phyloP scores from a whole-genome alignment of 768 basidiomycete species.

The Sarcodon sp. region DNA sequence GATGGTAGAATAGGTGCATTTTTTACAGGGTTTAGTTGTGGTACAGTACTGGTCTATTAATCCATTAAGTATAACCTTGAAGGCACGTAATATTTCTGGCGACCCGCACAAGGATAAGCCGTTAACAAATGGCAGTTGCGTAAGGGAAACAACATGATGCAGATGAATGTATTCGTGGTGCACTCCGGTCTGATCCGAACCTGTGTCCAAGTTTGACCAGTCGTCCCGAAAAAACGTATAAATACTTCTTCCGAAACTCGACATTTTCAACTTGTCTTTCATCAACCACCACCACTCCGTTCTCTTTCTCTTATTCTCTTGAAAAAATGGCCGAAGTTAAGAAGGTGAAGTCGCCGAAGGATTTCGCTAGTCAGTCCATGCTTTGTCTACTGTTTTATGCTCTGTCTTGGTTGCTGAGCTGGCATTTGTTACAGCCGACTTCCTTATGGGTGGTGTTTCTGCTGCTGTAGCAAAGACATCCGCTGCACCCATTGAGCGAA shows the following conservation, averaged over 20 bases:
- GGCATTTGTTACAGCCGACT: constrained; percentile 50
- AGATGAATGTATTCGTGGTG: too few species aligned
- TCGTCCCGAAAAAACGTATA: constrained; percentile 6
- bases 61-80: too few species aligned
- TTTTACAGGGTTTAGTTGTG: too few species aligned
- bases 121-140: too few species aligned
- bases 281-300: constrained; percentile 43
- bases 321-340: constrained; percentile 72
- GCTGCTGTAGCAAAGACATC: constrained; percentile 98
- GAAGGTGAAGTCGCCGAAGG: constrained; percentile 84
- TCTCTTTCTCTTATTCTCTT: constrained; percentile 24
- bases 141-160: too few species aligned
- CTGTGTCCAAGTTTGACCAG: background rate
- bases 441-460: constrained; percentile 94
- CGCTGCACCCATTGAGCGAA: constrained; percentile 99
- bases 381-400: background rate
- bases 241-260: constrained; percentile 27
- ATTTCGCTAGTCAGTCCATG: constrained; percentile 62
- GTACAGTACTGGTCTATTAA: too few species aligned
- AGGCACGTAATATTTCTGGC: too few species aligned
- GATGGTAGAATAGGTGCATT: too few species aligned
- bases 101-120: too few species aligned
- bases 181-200: too few species aligned
- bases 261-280: constrained; percentile 23
- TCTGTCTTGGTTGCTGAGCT: constrained; percentile 18